These are phyloP conservation scores for Vanilla planifolia DNA, from an alignment of 106 monocot genomes.

Conservation along the genomic window DNA sequence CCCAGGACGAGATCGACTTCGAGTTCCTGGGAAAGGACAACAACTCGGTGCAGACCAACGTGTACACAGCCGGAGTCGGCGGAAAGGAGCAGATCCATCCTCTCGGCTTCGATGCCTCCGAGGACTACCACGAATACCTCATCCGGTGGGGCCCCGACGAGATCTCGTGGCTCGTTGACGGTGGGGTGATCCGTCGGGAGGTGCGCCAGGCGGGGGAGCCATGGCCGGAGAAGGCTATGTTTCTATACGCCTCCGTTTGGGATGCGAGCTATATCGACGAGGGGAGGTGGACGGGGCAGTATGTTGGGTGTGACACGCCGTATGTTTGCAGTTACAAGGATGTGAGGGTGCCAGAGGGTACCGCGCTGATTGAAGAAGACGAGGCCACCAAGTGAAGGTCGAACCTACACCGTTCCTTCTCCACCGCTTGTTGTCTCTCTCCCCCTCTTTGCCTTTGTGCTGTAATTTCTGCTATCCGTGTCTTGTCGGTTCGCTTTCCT, in stretches of 20 bases:
- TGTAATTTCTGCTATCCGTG: too few species aligned
- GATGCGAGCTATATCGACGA: slow-evolving; percentile 60
- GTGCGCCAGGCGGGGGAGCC: slow-evolving; percentile 29
- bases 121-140: slow-evolving; percentile 57
- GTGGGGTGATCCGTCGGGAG: slow-evolving; percentile 30
- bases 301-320: slow-evolving; percentile 49
- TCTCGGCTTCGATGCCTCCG: slow-evolving; percentile 47
- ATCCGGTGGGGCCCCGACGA: slow-evolving; percentile 35
- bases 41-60: slow-evolving; percentile 56
- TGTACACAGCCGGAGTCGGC: slow-evolving; percentile 41
- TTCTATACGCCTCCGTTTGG: slow-evolving; percentile 68
- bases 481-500: too few species aligned
- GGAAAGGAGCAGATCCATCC: slow-evolving; percentile 40
- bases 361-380: slow-evolving; percentile 24
- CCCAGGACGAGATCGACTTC: slow-evolving; percentile 79
- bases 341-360: slow-evolving; percentile 41
- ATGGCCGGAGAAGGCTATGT: slow-evolving; percentile 59
- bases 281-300: slow-evolving; percentile 58
- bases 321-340: slow-evolving; percentile 58
- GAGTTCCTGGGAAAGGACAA: slow-evolving; percentile 72
- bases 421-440: too few species aligned
- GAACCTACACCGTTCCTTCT: too few species aligned
- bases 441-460: too few species aligned
- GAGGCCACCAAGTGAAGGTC: too few species aligned
- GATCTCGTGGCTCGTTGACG: slow-evolving; percentile 64